Base-by-base conservation (phyloP, 805 yeast genomes). In the Saturnispora silvae region DNA sequence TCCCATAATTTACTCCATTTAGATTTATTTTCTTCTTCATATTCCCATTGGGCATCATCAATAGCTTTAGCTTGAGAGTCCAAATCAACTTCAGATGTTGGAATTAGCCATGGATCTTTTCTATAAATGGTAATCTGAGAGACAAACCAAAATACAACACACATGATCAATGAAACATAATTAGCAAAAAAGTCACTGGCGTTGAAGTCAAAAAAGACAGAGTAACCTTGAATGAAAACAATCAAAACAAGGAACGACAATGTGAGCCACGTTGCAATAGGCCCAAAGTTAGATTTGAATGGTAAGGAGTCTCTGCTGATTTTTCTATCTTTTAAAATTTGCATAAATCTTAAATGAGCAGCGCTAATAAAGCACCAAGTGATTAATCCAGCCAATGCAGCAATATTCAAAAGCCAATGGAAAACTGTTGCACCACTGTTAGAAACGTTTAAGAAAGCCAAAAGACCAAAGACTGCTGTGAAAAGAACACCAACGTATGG, bases 301-400 rank as follows among this genome's bases (percentile, higher is more conserved):
- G 94, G 92, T 37, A 83, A 64, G 13, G 70, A 66, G 48, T 77
- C 75, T 50, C 94, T 63, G 18, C 77, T 63, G 39, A 81, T 76
- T 35, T 77, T 76, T 54, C 85, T 72, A 17, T 61, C 53, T 47
- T 68, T 70, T 48, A 83, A 60, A 23, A 79, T 77, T 28, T 63
- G 56, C 77, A 80, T 80, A 59, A 80, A 81, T 54, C 87, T 65
- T 40, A 81, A 59, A 57, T 79, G 86, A 3, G 81, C 64, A 33
- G 70, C 56, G 20, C 76, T 66, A 43, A 80, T 78, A 53, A 74
- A 70, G 33, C 75, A 68, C 87, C 87, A 78, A 14, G 82, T 68
- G 46, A 79, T 75, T 46, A 80, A 66, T 41, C 87, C 87, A 11
- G 86, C 77, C 34, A 79, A 78, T 20, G 82, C 81, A 13, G 83